A percentile compares a stretch with the other conserved stretches of the same genome.
These are phyloP conservation scores for Cyberlindnera mrakii DNA, from an alignment of 805 yeast genomes.

Conservation along the genomic window DNA sequence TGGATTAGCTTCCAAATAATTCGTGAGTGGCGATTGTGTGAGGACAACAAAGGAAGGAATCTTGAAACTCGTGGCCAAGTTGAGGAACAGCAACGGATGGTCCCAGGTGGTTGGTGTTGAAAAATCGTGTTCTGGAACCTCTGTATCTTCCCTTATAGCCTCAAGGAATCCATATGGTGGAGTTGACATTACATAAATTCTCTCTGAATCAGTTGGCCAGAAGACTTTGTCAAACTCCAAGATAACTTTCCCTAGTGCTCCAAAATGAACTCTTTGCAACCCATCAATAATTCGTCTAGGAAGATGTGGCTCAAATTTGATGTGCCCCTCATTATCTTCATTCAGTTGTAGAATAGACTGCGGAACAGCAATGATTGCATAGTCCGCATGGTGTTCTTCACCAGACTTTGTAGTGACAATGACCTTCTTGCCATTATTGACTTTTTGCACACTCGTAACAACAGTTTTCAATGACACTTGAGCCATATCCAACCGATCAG, in stretches of 20 bases:
- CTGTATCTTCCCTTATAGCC: constrained; percentile 6
- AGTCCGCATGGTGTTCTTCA: constrained; percentile 38
- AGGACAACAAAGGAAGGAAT: constrained; percentile 56
- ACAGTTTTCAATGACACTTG: constrained; percentile 35
- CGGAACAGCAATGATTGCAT: constrained; percentile 70
- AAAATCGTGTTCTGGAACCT: constrained; percentile 1
- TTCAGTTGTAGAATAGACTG: constrained; percentile 56
- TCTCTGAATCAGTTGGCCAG: constrained; percentile 53
- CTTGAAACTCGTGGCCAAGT: constrained; percentile 42
- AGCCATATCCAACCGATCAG: constrained; percentile 31
- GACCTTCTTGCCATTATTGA: constrained; percentile 20
- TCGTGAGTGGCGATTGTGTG: constrained; percentile 69
- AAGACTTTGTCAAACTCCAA: constrained; percentile 58
- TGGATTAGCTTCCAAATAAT: constrained; percentile 45
- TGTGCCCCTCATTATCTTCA: constrained; percentile 33
- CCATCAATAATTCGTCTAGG: constrained; percentile 40
- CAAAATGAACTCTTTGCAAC: constrained; percentile 47
- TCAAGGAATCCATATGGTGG: constrained; percentile 23
- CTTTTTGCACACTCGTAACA: constrained; percentile 35
- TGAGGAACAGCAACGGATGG: constrained; percentile 58
- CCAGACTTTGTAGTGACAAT: constrained; percentile 25
- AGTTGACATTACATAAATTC: constrained; percentile 40
- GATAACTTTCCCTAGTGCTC: constrained; percentile 67
- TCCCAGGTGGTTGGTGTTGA: constrained; percentile 40
- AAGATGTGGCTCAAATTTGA: constrained; percentile 50